phyloP scores from a whole-genome alignment of 352 stramenopile genomes.

The Phytophthora pini region DNA sequence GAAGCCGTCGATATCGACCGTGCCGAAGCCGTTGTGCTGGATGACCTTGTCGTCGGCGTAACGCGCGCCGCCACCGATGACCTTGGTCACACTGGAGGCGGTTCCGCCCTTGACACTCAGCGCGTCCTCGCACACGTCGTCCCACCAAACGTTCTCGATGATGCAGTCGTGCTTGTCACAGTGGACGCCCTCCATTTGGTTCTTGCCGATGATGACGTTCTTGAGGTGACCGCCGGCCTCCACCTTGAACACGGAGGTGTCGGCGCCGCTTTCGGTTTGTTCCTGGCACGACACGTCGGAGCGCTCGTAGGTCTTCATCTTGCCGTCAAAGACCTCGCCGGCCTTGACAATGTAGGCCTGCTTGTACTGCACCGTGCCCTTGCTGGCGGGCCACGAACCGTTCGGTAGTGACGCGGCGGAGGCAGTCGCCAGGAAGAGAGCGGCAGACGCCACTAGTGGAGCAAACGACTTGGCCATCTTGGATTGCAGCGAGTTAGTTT shows the following conservation, averaged over 20 bases:
- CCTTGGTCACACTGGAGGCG: not conserved
- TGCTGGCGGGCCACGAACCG: slow-evolving; percentile 24
- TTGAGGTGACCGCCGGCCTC: not conserved
- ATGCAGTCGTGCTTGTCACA: slow-evolving; percentile 1
- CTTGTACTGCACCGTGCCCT: slow-evolving; percentile 17
- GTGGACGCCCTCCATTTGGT: not conserved
- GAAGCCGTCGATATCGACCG: not conserved
- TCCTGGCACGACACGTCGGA: not conserved
- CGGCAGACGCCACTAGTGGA: slow-evolving; percentile 9
- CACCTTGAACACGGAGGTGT: not conserved
- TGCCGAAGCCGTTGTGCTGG: not conserved
- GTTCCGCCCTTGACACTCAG: slow-evolving; percentile 28
- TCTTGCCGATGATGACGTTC: slow-evolving; percentile 2
- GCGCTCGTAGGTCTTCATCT: not conserved
- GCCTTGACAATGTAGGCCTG: slow-evolving; percentile 14
- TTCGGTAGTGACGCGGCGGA: slow-evolving; percentile 23
- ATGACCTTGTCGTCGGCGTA: slow-evolving; percentile 1
- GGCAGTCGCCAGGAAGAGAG: slow-evolving; percentile 8
- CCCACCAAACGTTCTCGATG: slow-evolving; percentile 1
- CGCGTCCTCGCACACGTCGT: slow-evolving; percentile 18
- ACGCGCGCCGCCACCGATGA: not conserved
- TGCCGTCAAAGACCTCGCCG: slow-evolving; percentile 8
- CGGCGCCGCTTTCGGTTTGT: not conserved
- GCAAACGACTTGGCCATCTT: slow-evolving; percentile 20
- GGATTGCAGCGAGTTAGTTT: not conserved